Percentiles rank a stretch among this genome's conserved stretches.
These are phyloP conservation scores for Margaritispora aquatica DNA, from an alignment of 495 filamentous ascomycete genomes.

Conservation along the genomic window DNA sequence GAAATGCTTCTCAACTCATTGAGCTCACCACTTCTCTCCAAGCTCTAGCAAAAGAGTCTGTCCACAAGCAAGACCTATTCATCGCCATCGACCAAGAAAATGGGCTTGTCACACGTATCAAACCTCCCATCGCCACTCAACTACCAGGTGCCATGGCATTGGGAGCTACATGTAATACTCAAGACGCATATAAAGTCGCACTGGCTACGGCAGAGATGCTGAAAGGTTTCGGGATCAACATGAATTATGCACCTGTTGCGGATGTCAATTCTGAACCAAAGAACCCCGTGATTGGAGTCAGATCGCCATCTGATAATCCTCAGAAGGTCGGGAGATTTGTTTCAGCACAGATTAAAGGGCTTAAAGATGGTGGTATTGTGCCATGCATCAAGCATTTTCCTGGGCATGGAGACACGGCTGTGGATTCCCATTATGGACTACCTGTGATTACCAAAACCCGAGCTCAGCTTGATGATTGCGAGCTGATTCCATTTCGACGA, in stretches of 20 bases:
- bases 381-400: slow-evolving; percentile 92
- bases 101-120: slow-evolving; percentile 72
- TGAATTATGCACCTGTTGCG: slow-evolving; percentile 81
- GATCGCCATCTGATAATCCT: slow-evolving; percentile 77
- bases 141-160: slow-evolving; percentile 82
- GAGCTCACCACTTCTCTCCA: slow-evolving; percentile 59
- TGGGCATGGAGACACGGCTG: slow-evolving; percentile 84
- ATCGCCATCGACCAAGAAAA: slow-evolving; percentile 91
- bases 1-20: slow-evolving; percentile 34
- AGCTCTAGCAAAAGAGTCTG: slow-evolving; percentile 73
- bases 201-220: slow-evolving; percentile 84
- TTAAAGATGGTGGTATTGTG: slow-evolving; percentile 71
- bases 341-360: slow-evolving; percentile 78
- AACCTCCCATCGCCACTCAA: slow-evolving; percentile 37
- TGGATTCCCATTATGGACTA: slow-evolving; percentile 76
- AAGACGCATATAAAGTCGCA: slow-evolving; percentile 71
- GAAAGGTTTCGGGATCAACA: slow-evolving; percentile 77
- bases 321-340: slow-evolving; percentile 82
- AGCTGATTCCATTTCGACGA: slow-evolving; percentile 78
- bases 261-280: slow-evolving; percentile 84
- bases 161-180: slow-evolving; percentile 70
- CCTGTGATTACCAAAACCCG: slow-evolving; percentile 84
- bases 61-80: slow-evolving; percentile 71
- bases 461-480: slow-evolving; percentile 73
- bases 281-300: slow-evolving; percentile 79